Evolutionary conservation across 768 basidiomycete species (phyloP), one percentile per base, ranked within the genome.

Genomic region (Tylopilus sp.): DNA sequence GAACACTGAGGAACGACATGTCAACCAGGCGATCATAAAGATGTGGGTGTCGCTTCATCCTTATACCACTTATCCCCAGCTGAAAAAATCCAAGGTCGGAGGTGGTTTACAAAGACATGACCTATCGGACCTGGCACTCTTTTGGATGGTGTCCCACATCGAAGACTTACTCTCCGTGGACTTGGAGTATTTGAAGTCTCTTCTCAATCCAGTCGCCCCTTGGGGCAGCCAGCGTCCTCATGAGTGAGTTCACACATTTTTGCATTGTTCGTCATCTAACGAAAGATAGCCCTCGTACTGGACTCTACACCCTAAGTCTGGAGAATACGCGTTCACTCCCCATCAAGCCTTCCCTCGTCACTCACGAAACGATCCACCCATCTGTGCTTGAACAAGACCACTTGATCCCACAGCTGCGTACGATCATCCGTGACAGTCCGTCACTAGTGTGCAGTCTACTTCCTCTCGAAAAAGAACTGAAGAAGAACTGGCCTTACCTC

Each of bases 71-170:
- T 24, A 25, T 34, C 11, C 54, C 34, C 56, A 21, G 52, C 25
- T 11, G 16, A 40, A 45, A 6, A 5, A 10, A 33, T 34, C 34
- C 21, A 45, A 88, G 87, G 78, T 85, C 43, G 86, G 86, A 16
- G 87, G 87, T 25, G 87, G 87, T 36, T 89, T 81, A 66, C 63
- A 74, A 26, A 73, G 80, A 38, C 87, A 87, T 63, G 87, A 89
- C 58, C 66, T 89, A 28, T 76, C 87, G 0, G 85, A 87, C 61
- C 40, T 88, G 24, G 77, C 82, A 14, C 70, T 89, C 45, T 67
- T 70, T 38, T 86, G 84, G 85, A 85, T 86, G 82, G 75, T 74
- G 48, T 78, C 83, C 5, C 78, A 86, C 54, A 68, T 88, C 28
- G 74, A 70, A 31, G 73, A 78, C 42, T 77, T 82, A 13, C 65